Evolutionary conservation across 495 filamentous ascomycete genomes (phyloP).

Genomic region (Aspergillus olivimuriae): DNA sequence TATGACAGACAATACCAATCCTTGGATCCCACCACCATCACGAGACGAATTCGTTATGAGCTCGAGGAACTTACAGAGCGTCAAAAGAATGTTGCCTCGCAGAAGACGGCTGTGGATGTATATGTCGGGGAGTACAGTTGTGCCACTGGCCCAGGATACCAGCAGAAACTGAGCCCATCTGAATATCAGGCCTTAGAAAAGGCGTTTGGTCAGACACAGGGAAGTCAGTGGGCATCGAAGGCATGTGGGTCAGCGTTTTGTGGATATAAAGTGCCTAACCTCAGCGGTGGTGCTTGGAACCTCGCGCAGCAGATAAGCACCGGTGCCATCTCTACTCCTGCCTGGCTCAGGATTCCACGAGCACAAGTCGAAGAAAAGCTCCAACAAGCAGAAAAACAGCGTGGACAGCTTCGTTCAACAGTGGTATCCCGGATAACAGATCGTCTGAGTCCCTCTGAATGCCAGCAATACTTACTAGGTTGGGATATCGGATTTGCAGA

Average conservation of each 20-base stretch:
- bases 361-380: slow-evolving; percentile 24
- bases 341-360: slow-evolving; percentile 20
- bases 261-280: slow-evolving; percentile 48
- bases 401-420: slow-evolving; percentile 18
- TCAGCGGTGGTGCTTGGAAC: slow-evolving; percentile 49
- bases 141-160: slow-evolving; percentile 38
- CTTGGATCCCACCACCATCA: slow-evolving; percentile 41
- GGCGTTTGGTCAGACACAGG: slow-evolving; percentile 42
- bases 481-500: slow-evolving; percentile 50
- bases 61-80: slow-evolving; percentile 13
- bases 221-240: slow-evolving; percentile 32
- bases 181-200: slow-evolving; percentile 26
- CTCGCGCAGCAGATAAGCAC: slow-evolving; percentile 39
- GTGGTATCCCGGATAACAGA: slow-evolving; percentile 27
- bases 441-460: slow-evolving; percentile 46
- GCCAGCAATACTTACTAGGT: slow-evolving; percentile 43
- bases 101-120: slow-evolving; percentile 38
- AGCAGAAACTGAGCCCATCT: slow-evolving; percentile 25
- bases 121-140: slow-evolving; percentile 52
- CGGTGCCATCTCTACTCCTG: slow-evolving; percentile 32
- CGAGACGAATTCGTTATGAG: slow-evolving; percentile 22
- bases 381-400: slow-evolving; percentile 22
- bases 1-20: slow-evolving; percentile 37
- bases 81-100: slow-evolving; percentile 33
- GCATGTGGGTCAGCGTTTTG: slow-evolving; percentile 46